Base-by-base conservation (phyloP, 106 monocot species). In the Platanthera zijinensis region DNA sequence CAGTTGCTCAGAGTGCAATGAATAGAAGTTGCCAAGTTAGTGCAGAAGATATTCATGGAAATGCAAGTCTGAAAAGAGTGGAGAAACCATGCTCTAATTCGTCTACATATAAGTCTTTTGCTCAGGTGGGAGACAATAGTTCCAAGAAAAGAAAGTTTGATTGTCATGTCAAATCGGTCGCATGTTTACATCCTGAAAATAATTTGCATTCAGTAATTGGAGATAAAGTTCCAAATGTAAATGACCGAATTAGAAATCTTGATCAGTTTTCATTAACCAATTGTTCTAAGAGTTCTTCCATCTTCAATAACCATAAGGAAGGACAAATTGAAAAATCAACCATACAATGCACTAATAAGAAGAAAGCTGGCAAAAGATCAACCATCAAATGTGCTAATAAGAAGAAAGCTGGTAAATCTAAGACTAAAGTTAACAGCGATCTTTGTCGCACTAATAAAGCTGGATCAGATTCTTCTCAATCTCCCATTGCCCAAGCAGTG, bases 131-230 rank as follows among this genome's bases (percentile, higher is more conserved):
- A 79, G n/a, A 1, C 32, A 51, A 67, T 83, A 32, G 51, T 54
- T 66, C 52, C 30, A 92, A 85, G 77, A 85, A 77, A 62, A 86
- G 82, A 47, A 85, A 76, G 71, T 80, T 80, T 52, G 66, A 85
- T 48, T 71, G 72, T 66, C 14, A 61, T 8, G 51, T 73, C 25
- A 70, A 80, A 30, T 77, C 81, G 62, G 53, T 10, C 53, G 32
- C 80, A 39, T 39, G 39, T 52, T 71, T 82, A 47, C 52, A 48
- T 75, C 74, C 74, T 64, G 73, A 77, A 49, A 49, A 80, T 66
- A 54, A 30, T 10, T 39, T 76, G 30, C 74, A 71, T 52, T 48
- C 14, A 15, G 73, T 57, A 21, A 56, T 66, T n/a, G 66, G 52
- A 61, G 76, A 69, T 14, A 72, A 78, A 51, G 13, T 47, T 57